Base-by-base conservation (phyloP, 768 basidiomycete species). In the Gymnopilus dilepis region DNA sequence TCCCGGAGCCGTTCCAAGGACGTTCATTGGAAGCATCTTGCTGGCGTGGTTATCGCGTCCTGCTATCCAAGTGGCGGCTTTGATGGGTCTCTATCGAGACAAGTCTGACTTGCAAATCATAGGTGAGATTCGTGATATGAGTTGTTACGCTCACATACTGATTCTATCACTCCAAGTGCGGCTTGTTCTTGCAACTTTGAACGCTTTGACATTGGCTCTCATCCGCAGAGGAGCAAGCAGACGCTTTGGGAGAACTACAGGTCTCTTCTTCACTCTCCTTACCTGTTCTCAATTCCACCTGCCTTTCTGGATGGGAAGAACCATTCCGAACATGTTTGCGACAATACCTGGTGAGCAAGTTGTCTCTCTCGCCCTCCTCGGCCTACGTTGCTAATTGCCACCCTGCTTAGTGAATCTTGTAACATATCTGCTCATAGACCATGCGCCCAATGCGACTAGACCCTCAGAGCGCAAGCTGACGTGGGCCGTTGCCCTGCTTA, bases 271-370 rank as follows among this genome's bases (percentile, higher is more conserved):
- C 71, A 73, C 84, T 1, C 63, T 95, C 0, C 71, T 97, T n/a
- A 86, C 87, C 3, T 81, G 86, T 65, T 86, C 89, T 0, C 95
- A 97, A 70, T 99, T 97, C 70, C 97, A 99, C 71, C 70, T 96
- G 5, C 88, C 89, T 6, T 99, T 94, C 73, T 99, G 94, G 89
- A 92, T 95, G 81, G 88, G 95, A 2, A 78, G 97, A 56, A 97
- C 97, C 0, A 74, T 99, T 6, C 97, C 97, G 1, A 99, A 99
- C 72, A 97, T 95, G 88, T 88, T 95, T 63, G 95, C 95, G 3
- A 76, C 95, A 17, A 78, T 91, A 2, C 86, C 89, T 45, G 92
- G 95, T 96, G 63, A 22, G 76, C 24, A 17, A 30, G 1, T 19
- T n/a, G n/a, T n/a, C n/a, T n/a, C 17, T 38, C 6, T 19, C 26